Evolutionary conservation across 2,329 filamentous ascomycete genomes (phyloP).

Genomic region (Colletotrichum sp.): DNA sequence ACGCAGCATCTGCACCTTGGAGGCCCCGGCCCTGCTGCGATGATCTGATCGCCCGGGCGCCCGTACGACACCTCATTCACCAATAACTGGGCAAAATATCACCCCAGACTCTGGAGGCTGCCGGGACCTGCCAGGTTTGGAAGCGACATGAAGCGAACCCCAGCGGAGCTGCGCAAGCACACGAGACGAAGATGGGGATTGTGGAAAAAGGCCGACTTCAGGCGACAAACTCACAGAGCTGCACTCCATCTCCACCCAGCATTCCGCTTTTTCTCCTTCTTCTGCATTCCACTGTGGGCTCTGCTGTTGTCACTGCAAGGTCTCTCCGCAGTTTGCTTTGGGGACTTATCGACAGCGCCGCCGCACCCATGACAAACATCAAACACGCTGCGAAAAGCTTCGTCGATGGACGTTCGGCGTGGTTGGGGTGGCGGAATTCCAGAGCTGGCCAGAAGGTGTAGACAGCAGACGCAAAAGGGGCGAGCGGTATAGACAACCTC

Average conservation of each 20-base stretch:
- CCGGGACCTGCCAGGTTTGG: neutral
- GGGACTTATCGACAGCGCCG: neutral
- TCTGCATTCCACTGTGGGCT: neutral
- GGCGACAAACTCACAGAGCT: neutral
- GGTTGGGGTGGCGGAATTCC: neutral
- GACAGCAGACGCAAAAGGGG: neutral
- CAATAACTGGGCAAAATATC: neutral
- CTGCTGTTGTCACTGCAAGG: neutral
- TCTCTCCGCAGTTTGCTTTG: neutral
- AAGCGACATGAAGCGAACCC: slow-evolving; percentile 5
- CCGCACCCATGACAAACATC: slow-evolving; percentile 4
- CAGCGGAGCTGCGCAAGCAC: slow-evolving; percentile 6
- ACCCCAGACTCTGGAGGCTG: neutral
- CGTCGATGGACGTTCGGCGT: neutral
- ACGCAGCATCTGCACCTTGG: neutral
- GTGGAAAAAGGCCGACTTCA: neutral
- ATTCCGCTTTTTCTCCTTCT: neutral
- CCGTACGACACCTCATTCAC: neutral
- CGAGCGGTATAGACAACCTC: neutral
- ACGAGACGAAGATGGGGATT: slow-evolving; percentile 13
- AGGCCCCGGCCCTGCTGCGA: neutral
- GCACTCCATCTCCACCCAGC: neutral
- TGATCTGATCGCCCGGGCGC: slow-evolving; percentile 11
- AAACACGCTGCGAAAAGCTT: slow-evolving; percentile 15
- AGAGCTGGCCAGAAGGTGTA: neutral